phyloP scores from a whole-genome alignment of 169 alveolate species.

The Cryptosporidium ryanae region DNA sequence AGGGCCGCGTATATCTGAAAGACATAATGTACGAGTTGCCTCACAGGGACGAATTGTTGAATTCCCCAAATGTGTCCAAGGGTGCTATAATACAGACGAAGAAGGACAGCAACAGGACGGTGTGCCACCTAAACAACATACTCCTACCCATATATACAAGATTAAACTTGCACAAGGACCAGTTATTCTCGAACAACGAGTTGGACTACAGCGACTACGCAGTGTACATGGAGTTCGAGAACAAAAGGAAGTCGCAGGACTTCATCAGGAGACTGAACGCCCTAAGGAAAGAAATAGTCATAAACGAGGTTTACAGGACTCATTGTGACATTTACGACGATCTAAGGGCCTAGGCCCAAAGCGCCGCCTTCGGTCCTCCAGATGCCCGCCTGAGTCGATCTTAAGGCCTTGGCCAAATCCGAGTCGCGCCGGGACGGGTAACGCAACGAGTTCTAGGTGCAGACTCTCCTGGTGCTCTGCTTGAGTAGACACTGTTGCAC shows the following conservation, averaged over 20 bases:
- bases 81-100: constrained; percentile 70
- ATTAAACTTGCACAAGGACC: background rate
- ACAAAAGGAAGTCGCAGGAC: constrained; percentile 24
- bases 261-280: constrained; percentile 15
- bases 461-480: too few relatives aligned
- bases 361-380: background rate
- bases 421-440: too few relatives aligned
- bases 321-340: constrained; percentile 1
- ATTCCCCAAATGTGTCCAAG: constrained; percentile 33
- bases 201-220: constrained; percentile 53
- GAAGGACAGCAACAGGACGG: background rate
- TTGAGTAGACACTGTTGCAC: too few relatives aligned
- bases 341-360: background rate
- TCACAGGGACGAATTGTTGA: constrained; percentile 45
- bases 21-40: constrained; percentile 61
- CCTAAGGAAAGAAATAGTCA: background rate
- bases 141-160: constrained; percentile 66
- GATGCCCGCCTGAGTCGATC: too few relatives aligned
- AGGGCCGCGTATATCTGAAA: background rate
- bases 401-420: too few relatives aligned
- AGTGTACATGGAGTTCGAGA: constrained; percentile 45
- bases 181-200: background rate
- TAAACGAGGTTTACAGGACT: background rate
- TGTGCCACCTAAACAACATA: constrained; percentile 42
- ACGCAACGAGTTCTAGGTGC: too few relatives aligned